Conservation (phyloP, 2,329 filamentous ascomycete species). For the Sporothrix curviconia region DNA sequence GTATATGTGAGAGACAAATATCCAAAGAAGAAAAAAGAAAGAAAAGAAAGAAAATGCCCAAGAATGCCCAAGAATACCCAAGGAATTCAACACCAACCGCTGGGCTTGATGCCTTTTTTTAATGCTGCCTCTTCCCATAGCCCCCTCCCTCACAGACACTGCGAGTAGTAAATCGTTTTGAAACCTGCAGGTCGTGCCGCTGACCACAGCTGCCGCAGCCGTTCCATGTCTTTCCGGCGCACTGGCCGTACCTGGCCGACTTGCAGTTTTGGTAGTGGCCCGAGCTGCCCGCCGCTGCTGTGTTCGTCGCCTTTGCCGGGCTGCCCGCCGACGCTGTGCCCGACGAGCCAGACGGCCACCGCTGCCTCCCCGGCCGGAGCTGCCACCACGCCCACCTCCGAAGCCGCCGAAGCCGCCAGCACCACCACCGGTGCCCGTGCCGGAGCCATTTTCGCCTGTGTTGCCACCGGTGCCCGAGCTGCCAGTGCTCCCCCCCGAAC, state of each 20-base stretch:
- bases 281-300: slow-evolving; percentile 3
- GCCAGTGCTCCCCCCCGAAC: neutral
- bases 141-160: slow-evolving; percentile 25
- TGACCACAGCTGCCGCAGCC: slow-evolving; percentile 30
- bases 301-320: neutral
- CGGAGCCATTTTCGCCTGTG: neutral
- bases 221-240: slow-evolving; percentile 31
- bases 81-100: too few species aligned
- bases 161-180: slow-evolving; percentile 33
- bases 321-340: too few species aligned
- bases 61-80: too few species aligned
- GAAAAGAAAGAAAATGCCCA: too few species aligned
- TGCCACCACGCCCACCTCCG: neutral
- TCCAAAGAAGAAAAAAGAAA: neutral
- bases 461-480: neutral
- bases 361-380: neutral
- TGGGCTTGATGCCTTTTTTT: neutral
- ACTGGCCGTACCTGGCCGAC: slow-evolving; percentile 31
- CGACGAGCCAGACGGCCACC: too few species aligned
- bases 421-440: too few species aligned
- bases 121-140: neutral
- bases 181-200: slow-evolving; percentile 29
- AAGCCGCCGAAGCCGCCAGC: too few species aligned
- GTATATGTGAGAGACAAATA: too few species aligned
- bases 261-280: slow-evolving; percentile 19